Conservation (phyloP, 768 basidiomycete species). For the Mycena rebaudengoi region DNA sequence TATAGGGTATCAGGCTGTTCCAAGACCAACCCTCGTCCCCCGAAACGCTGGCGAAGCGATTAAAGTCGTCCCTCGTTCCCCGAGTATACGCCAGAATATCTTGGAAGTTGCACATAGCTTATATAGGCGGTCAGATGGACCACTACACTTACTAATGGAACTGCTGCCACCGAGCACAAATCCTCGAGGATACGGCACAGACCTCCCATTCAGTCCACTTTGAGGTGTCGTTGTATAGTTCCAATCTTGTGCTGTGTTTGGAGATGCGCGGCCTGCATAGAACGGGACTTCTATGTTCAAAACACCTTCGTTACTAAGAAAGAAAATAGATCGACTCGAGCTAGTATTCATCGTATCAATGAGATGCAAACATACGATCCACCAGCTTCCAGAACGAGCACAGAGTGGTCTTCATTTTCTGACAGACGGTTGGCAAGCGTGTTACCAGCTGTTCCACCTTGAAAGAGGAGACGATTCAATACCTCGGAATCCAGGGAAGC, state of each 20-base stretch:
- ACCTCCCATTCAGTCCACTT: background rate
- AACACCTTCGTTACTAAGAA: slow-evolving; percentile 10
- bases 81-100: slow-evolving; percentile 37
- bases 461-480: too few relatives aligned
- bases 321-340: too few relatives aligned
- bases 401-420: background rate
- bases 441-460: slow-evolving; percentile 9
- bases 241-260: slow-evolving; percentile 18
- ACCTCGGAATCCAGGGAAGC: background rate
- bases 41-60: slow-evolving; percentile 32
- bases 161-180: slow-evolving; percentile 20
- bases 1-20: slow-evolving; percentile 33
- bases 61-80: slow-evolving; percentile 35
- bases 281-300: slow-evolving; percentile 18
- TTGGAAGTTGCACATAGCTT: background rate
- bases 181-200: slow-evolving; percentile 14
- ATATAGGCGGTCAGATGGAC: background rate
- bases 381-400: slow-evolving; percentile 21
- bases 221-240: slow-evolving; percentile 21
- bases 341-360: too few relatives aligned
- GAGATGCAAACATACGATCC: slow-evolving; percentile 10
- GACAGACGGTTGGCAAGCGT: slow-evolving; percentile 4
- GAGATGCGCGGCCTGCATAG: slow-evolving; percentile 1
- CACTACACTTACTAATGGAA: slow-evolving; percentile 13
- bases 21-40: slow-evolving; percentile 40